Evolutionary conservation across 2,329 filamentous ascomycete genomes (phyloP).

Genomic region (Colletotrichum abscissum): DNA sequence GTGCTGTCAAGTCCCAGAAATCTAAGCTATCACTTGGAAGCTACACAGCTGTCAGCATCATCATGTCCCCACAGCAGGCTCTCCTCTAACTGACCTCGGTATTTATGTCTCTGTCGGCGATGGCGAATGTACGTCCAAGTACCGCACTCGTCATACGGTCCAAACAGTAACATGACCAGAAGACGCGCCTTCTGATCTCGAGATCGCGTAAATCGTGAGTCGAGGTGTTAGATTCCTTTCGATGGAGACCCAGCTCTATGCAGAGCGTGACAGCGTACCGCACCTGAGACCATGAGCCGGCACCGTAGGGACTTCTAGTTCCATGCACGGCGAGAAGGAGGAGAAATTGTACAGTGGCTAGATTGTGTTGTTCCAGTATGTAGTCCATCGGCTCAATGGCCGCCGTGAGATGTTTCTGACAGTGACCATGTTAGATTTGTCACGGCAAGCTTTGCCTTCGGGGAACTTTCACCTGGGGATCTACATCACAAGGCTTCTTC

Average conservation of each 20-base stretch:
- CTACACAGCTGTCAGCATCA: not conserved
- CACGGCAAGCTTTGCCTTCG: accelerated
- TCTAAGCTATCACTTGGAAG: constrained; percentile 41
- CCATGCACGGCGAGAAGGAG: constrained; percentile 47
- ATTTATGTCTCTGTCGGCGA: constrained; percentile 48
- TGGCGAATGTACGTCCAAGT: constrained; percentile 47
- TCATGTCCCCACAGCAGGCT: too few species aligned
- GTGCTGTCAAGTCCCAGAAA: constrained; percentile 37
- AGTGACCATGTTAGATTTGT: not conserved
- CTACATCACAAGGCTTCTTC: constrained; percentile 40
- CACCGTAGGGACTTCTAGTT: constrained; percentile 47
- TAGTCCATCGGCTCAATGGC: constrained; percentile 46
- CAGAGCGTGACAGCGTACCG: constrained; percentile 44
- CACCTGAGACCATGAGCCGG: constrained; percentile 48
- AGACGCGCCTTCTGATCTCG: constrained; percentile 45
- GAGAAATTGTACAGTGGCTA: constrained; percentile 46
- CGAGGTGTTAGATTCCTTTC: constrained; percentile 23
- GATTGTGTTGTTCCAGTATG: constrained; percentile 46
- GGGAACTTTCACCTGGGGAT: constrained; percentile 36
- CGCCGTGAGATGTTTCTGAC: constrained; percentile 41
- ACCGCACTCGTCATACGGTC: constrained; percentile 47
- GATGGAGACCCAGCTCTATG: constrained; percentile 47
- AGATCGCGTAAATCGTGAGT: constrained; percentile 33
- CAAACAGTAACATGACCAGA: constrained; percentile 49
- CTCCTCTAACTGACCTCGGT: constrained; percentile 37